These are phyloP conservation scores for Vinca minor DNA, from an alignment of 257 asterid genomes.

Conservation along the genomic window DNA sequence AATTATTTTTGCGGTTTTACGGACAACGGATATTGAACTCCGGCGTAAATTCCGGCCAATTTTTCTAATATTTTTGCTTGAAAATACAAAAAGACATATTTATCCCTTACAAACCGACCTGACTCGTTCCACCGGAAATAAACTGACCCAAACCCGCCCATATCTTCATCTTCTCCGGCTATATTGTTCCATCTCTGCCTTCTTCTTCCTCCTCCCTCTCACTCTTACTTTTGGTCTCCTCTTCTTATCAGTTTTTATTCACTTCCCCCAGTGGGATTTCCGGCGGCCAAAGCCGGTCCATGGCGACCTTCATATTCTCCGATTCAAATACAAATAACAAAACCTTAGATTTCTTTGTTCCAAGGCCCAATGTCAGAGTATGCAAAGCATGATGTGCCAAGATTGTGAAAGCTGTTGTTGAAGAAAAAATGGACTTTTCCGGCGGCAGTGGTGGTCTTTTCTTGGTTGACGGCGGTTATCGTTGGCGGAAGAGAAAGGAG, in stretches of 20 bases:
- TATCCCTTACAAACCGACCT: too few relatives aligned
- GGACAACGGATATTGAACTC: too few relatives aligned
- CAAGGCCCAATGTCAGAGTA: conserved; percentile 82
- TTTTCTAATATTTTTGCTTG: too few relatives aligned
- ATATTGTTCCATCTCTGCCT: too few relatives aligned
- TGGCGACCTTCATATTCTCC: conserved; percentile 46
- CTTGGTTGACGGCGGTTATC: background rate
- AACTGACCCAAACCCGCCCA: too few relatives aligned
- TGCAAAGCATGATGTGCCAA: conserved; percentile 99
- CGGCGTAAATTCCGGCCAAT: too few relatives aligned
- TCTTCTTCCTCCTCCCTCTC: too few relatives aligned
- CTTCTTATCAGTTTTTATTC: conserved; percentile 62
- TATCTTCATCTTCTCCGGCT: too few relatives aligned
- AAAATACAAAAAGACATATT: too few relatives aligned
- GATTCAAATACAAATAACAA: conserved; percentile 82
- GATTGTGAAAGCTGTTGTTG: conserved; percentile 85
- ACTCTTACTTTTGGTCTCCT: too few relatives aligned
- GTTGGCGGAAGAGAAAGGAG: conserved; percentile 61
- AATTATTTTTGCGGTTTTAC: too few relatives aligned
- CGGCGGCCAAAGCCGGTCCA: conserved; percentile 66
- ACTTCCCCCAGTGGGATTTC: conserved; percentile 96
- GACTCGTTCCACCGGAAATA: too few relatives aligned
- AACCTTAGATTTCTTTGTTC: conserved; percentile 85
- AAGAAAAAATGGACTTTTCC: conserved; percentile 36
- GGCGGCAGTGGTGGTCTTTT: conserved; percentile 6